Evolutionary conservation across 208 protist genomes (phyloP).

Genomic region (Leptomonas pyrrhocoris): DNA sequence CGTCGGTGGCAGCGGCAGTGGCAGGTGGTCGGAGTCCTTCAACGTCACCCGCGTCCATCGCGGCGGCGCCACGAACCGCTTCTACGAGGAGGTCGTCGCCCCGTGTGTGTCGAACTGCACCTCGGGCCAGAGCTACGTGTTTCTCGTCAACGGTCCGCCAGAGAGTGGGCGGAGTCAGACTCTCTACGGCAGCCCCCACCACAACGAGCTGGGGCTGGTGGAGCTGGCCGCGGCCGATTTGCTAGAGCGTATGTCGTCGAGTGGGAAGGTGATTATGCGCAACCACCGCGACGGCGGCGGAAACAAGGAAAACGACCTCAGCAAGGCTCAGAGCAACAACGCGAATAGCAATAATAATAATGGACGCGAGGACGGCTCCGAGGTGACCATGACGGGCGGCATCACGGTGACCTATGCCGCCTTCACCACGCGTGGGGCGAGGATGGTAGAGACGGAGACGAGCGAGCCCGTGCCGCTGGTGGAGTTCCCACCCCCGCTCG

Average conservation of each 20-base stretch:
- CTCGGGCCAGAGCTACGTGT: constrained; percentile 84
- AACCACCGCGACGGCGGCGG: constrained; percentile 32
- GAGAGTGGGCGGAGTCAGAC: constrained; percentile 88
- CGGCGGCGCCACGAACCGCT: constrained; percentile 56
- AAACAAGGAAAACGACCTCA: constrained; percentile 20
- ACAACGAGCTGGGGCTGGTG: constrained; percentile 77
- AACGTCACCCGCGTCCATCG: constrained; percentile 83
- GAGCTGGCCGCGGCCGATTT: constrained; percentile 79
- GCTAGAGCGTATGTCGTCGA: constrained; percentile 51
- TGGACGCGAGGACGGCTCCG: constrained; percentile 18
- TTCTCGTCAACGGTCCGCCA: constrained; percentile 72
- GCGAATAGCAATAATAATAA: not conserved
- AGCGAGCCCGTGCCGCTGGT: constrained; percentile 62
- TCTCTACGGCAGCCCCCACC: constrained; percentile 85
- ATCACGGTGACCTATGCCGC: constrained; percentile 80
- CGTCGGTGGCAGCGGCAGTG: not conserved
- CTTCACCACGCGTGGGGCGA: constrained; percentile 72
- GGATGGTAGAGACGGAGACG: constrained; percentile 66
- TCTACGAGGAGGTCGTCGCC: constrained; percentile 83
- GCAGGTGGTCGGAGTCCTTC: constrained; percentile 62
- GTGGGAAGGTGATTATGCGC: constrained; percentile 39
- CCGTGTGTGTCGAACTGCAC: constrained; percentile 82
- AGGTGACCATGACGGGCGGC: constrained; percentile 32
- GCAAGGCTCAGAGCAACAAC: constrained; percentile 8
- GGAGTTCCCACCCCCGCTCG: constrained; percentile 81